Percentiles rank a stretch among this genome's conserved stretches.
phyloP scores from a whole-genome alignment of 1,139 yeast genomes.

The Pichia sorboxylosa region DNA sequence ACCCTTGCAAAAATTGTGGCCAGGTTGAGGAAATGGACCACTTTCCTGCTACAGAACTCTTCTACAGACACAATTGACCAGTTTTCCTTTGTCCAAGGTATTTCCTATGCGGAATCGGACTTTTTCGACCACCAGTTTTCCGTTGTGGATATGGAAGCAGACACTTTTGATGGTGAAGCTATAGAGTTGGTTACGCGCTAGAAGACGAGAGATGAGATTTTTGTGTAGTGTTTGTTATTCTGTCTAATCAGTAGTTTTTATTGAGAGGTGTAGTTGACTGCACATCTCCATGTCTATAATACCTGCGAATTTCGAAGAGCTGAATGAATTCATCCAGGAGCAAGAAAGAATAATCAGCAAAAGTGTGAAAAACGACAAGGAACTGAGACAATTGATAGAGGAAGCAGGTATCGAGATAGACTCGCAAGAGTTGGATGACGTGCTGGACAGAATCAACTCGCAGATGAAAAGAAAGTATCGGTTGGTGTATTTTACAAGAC shows the following conservation, averaged over 20 bases:
- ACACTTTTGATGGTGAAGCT: no score
- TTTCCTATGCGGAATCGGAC: neutral
- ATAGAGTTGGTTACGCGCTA: no score
- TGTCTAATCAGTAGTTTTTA: no score
- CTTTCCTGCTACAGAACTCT: no score
- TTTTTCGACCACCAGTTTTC: no score
- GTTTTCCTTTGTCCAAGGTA: neutral
- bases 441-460: slow-evolving; percentile 12
- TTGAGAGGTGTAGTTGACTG: no score
- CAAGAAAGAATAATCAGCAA: slow-evolving; percentile 15
- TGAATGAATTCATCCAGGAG: slow-evolving; percentile 15
- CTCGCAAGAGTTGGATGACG: slow-evolving; percentile 10
- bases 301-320: slow-evolving; percentile 15
- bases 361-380: slow-evolving; percentile 13
- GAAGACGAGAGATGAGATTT: no score
- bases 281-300: slow-evolving; percentile 4
- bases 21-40: no score
- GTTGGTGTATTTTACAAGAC: slow-evolving; percentile 17
- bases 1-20: no score
- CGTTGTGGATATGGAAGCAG: no score
- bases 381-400: slow-evolving; percentile 4
- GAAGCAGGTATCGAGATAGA: slow-evolving; percentile 6
- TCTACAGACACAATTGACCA: no score
- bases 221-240: no score
- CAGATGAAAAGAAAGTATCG: slow-evolving; percentile 13